Conservation (phyloP, 768 basidiomycete species). For the Russula virescens region DNA sequence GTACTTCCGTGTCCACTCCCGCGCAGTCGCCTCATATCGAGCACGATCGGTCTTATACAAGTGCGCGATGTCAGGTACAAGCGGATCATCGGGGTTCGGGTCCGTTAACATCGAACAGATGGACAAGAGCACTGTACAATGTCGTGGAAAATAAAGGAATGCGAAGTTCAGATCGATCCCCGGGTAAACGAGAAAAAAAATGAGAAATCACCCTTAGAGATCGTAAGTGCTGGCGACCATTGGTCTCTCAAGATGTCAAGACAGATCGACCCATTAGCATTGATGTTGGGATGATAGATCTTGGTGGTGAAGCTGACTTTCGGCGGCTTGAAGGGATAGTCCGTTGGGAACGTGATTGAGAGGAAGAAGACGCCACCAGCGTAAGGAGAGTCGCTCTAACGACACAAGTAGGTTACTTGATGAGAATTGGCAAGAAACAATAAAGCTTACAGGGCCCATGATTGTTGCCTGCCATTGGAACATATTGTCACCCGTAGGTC, state of each 20-base stretch:
- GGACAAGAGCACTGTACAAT: constrained; percentile 76
- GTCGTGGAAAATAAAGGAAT: background rate
- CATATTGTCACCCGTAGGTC: constrained; percentile 96
- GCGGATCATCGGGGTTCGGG: constrained; percentile 97
- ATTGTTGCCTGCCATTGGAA: constrained; percentile 99
- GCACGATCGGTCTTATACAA: constrained; percentile 98
- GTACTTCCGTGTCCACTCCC: constrained; percentile 99
- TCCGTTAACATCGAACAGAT: constrained; percentile 99
- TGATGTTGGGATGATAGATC: constrained; percentile 99
- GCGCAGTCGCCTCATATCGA: constrained; percentile 94
- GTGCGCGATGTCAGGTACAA: constrained; percentile 98
- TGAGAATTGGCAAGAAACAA: background rate
- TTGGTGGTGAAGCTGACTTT: constrained; percentile 99
- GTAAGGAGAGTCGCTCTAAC: constrained; percentile 93
- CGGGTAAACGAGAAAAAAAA: background rate
- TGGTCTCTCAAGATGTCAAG: constrained; percentile 98
- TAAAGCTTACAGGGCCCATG: constrained; percentile 92
- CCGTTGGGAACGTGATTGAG: constrained; percentile 87
- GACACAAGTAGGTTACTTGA: constrained; percentile 27
- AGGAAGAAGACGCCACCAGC: constrained; percentile 99
- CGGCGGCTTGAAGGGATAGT: constrained; percentile 99
- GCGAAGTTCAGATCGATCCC: background rate
- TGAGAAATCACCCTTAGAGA: constrained; percentile 80
- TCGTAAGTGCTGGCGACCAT: constrained; percentile 98
- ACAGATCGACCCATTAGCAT: constrained; percentile 98